Conservation (phyloP, 345 rosid species). For the Linum tenue region DNA sequence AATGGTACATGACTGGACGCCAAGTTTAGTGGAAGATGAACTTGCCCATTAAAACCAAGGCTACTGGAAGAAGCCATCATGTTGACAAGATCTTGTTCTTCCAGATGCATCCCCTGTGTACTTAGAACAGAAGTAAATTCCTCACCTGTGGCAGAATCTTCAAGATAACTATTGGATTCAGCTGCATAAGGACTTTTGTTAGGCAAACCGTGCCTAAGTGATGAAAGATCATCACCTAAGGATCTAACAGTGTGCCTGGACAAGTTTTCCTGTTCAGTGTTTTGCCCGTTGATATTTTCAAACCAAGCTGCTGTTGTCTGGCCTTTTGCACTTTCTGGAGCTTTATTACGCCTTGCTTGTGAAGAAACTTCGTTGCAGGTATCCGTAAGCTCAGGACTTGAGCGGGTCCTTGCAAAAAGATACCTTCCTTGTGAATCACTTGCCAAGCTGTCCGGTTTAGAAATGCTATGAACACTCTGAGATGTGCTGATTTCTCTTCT, state of each 20-base stretch:
- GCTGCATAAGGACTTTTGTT: conserved; percentile 35
- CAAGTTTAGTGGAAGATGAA: conserved; percentile 54
- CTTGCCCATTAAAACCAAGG: conserved; percentile 62
- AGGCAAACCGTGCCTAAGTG: conserved; percentile 34
- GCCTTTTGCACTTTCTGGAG: conserved; percentile 2
- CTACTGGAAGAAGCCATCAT: conserved; percentile 49
- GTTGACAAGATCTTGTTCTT: conserved; percentile 70
- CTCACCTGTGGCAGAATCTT: conserved; percentile 40
- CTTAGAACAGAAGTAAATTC: conserved; percentile 35
- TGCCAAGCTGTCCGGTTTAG: neutral
- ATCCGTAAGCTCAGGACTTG: conserved; percentile 17
- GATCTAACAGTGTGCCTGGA: conserved; percentile 13
- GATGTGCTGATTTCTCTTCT: neutral
- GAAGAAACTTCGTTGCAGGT: conserved; percentile 4
- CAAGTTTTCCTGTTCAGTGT: conserved; percentile 1
- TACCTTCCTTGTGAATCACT: conserved; percentile 10
- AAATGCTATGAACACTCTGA: conserved; percentile 5
- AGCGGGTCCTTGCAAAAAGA: conserved; percentile 15
- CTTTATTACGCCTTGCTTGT: conserved; percentile 8
- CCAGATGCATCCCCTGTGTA: conserved; percentile 61
- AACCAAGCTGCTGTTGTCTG: conserved; percentile 1
- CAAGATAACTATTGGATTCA: conserved; percentile 35
- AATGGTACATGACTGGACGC: conserved; percentile 49
- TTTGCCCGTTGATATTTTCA: conserved; percentile 6
- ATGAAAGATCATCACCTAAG: conserved; percentile 26